Base-by-base conservation (phyloP, 805 yeast genomes). In the Zygosaccharomyces gambellarensis region DNA sequence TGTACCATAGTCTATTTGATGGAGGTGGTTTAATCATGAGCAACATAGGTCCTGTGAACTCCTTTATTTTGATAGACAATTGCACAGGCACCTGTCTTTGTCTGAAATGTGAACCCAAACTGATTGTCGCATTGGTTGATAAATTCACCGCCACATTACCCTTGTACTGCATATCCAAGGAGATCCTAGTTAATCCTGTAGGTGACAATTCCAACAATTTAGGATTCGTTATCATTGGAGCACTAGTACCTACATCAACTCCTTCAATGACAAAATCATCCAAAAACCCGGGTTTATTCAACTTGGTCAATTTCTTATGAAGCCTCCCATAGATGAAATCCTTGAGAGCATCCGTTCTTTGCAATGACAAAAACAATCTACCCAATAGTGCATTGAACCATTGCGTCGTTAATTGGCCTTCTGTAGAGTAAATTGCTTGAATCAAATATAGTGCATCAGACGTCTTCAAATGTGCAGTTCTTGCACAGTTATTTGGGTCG, bases 301-400 rank as follows among this genome's bases (percentile, higher is more conserved):
- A 82, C 60, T 90, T 83, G 40, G 82, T 78, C 39, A 94, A 70
- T 66, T 90, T 90, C 57, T 81, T 81, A 52, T 81, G 78, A 23
- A 94, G 75, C 61, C 78, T 84, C 2, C 71, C 68, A 44, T 78
- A 74, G 39, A 90, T 72, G 44, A 74, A 76, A 43, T 75, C 71
- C 45, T 83, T 82, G 58, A 90, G 75, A 11, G 74, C 72, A 10
- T 80, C 81, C 0, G 98, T 90, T 43, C 81, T 76, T 58, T 90
- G 89, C 5, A 87, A 68, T 0, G 89, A 78, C 36, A 94, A 70
- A 60, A 90, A 94, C 10, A 92, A 56, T 49, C 99, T 74, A 0
- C 98, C 98, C 11, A 87, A 56, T 2, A 90, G 53, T 0, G 96
- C 97, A 67, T 94, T 94, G 21, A 94, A 66, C 99, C 98, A 94